Evolutionary conservation across 2,329 filamentous ascomycete genomes (phyloP).

Genomic region (Zelopaecilomyces penicillatus): DNA sequence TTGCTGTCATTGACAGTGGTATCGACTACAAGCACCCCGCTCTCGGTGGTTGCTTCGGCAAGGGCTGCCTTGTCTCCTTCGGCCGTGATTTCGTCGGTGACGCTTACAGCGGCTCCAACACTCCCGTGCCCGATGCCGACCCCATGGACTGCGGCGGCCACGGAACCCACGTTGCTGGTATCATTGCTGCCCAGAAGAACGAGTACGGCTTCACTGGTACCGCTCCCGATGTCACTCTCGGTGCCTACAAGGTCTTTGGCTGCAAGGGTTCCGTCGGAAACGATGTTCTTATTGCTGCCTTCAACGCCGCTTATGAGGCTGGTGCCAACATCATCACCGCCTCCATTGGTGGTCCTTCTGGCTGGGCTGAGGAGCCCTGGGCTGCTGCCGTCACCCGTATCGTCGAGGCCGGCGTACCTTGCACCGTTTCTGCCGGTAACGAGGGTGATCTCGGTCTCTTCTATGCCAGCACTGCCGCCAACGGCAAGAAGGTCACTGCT

Average conservation of each 20-base stretch:
- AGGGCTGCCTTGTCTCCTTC: conserved; percentile 33
- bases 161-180: conserved; percentile 38
- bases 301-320: conserved; percentile 32
- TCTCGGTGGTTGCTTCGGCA: conserved; percentile 39
- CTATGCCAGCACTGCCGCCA: conserved; percentile 28
- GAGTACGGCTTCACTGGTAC: conserved; percentile 29
- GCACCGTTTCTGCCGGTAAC: conserved; percentile 36
- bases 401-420: conserved; percentile 32
- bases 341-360: conserved; percentile 24
- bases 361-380: conserved; percentile 22
- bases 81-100: conserved; percentile 38
- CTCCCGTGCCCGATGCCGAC: conserved; percentile 27
- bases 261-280: conserved; percentile 22
- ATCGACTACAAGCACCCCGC: conserved; percentile 38
- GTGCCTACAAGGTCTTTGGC: conserved; percentile 29
- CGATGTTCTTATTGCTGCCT: conserved; percentile 31
- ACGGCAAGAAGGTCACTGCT: conserved; percentile 32
- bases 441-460: conserved; percentile 34
- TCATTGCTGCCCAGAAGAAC: conserved; percentile 33
- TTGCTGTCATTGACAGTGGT: conserved; percentile 46
- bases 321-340: conserved; percentile 29
- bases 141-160: conserved; percentile 33
- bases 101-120: conserved; percentile 16
- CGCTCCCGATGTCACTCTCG: conserved; percentile 29
- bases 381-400: conserved; percentile 32